These are phyloP conservation scores for Gloeophyllum trabeum DNA, from an alignment of 768 basidiomycete species.

Conservation along the genomic window DNA sequence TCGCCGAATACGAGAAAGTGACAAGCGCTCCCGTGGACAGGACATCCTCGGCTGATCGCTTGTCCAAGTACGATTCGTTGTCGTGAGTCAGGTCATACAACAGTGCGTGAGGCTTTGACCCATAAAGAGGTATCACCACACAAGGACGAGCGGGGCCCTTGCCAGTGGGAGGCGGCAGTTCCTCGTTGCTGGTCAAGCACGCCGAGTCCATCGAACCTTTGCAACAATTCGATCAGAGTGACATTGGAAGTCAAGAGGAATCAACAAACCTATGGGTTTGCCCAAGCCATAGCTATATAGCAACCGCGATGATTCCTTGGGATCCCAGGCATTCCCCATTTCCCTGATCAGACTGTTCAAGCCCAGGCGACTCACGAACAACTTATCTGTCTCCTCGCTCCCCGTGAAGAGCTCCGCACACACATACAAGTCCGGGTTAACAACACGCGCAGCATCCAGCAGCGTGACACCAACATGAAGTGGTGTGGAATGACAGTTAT, in stretches of 20 bases:
- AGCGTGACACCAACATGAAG: conserved; percentile 91
- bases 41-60: conserved; percentile 89
- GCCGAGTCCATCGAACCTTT: conserved; percentile 88
- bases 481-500: conserved; percentile 98
- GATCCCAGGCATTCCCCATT: conserved; percentile 83
- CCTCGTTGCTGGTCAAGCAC: conserved; percentile 67
- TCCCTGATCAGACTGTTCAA: conserved; percentile 92
- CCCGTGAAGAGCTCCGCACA: conserved; percentile 98
- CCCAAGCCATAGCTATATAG: conserved; percentile 86
- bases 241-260: background rate
- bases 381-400: conserved; percentile 82
- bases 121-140: conserved; percentile 68
- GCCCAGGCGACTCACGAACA: conserved; percentile 87
- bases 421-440: conserved; percentile 89
- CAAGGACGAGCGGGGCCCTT: conserved; percentile 70
- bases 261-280: conserved; percentile 73
- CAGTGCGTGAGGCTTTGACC: conserved; percentile 84
- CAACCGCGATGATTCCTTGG: conserved; percentile 83
- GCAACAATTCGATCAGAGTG: background rate
- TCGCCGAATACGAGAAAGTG: conserved; percentile 78
- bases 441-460: conserved; percentile 82
- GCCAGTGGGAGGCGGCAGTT: conserved; percentile 73
- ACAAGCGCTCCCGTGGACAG: conserved; percentile 92
- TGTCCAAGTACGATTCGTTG: conserved; percentile 86
- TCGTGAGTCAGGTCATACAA: conserved; percentile 97